phyloP scores from a whole-genome alignment of 345 rosid species.

The Corchorus capsularis region DNA sequence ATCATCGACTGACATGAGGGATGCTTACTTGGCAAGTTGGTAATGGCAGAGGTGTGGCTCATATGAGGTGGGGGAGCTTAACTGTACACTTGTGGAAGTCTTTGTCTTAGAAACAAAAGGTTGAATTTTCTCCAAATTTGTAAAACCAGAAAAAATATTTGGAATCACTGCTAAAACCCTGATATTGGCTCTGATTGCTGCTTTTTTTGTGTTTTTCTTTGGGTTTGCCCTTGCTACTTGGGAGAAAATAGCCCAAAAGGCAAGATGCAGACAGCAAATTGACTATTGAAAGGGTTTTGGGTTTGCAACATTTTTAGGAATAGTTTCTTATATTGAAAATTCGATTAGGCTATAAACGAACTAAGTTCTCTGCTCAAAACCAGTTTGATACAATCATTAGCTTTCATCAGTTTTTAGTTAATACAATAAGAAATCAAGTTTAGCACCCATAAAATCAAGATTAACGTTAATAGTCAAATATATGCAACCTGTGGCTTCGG shows the following conservation, averaged over 20 bases:
- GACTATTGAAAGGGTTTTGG: neutral
- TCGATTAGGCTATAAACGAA: neutral
- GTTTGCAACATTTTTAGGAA: neutral
- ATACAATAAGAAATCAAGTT: neutral
- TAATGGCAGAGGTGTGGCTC: constrained; percentile 10
- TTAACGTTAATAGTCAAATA: neutral
- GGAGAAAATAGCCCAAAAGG: constrained; percentile 20
- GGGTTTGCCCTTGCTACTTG: constrained; percentile 9
- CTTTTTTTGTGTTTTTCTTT: constrained; percentile 12
- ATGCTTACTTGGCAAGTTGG: constrained; percentile 17
- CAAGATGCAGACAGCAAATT: constrained; percentile 12
- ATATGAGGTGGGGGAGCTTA: neutral
- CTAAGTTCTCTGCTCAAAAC: neutral
- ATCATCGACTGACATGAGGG: constrained; percentile 25
- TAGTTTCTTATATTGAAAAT: neutral
- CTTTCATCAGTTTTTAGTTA: neutral
- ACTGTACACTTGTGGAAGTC: neutral
- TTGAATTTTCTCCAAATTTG: constrained; percentile 12
- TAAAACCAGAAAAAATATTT: constrained; percentile 8
- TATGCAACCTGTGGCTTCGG: neutral
- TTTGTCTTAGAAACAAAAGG: neutral
- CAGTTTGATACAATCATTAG: neutral
- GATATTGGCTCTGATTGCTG: neutral
- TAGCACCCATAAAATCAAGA: neutral
- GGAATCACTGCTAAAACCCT: constrained; percentile 2